Evolutionary conservation across 257 asterid species (phyloP), one percentile per base, ranked within the genome.

Genomic region (Lycium barbarum): DNA sequence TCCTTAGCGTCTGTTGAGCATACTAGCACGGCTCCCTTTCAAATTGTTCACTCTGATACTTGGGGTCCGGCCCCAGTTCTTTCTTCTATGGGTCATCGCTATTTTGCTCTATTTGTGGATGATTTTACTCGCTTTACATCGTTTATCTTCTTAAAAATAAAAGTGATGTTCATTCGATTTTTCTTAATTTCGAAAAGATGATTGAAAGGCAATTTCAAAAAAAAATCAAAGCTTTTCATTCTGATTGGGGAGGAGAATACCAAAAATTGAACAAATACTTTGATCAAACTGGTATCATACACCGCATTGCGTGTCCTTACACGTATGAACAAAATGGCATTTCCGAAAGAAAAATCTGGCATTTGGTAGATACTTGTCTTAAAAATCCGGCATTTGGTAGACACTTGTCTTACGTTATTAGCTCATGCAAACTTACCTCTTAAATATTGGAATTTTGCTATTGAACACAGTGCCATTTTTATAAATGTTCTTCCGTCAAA

Each of bases 311-410:
- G 5, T 85, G 87, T 20, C 81, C 82, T 10, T 55, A 66, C 22
- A 85, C 81, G 5, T 47, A 74, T 9, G 18, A 47, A 10, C 84
- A 86, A 86, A 82, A 86, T 26, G 80, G 83, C 22, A 70, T 47
- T 40, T 81, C 74, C 9, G 79, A 81, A 54, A 40, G 83, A 66
- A 67, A 68, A 36, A 70, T 67, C 11, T 1, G 17, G 7, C 18
- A 35, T 76, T 55, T 85, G 9, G 67, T 63, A 17, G 61, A 79
- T 18, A 78, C 81, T 15, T 26, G 80, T 45, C 70, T 83, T 6
- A 63, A 67, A 68, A 36, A 70, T 67, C 11, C 2, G 10, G 7
- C 18, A 35, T 76, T 55, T 85, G 9, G 67, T 63, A 17, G 61
- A 79, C 11, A 78, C 81, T 15, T 26, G 80, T 45, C 70, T 83